These are phyloP conservation scores for Hericium coralloides DNA, from an alignment of 768 basidiomycete genomes.

Conservation along the genomic window DNA sequence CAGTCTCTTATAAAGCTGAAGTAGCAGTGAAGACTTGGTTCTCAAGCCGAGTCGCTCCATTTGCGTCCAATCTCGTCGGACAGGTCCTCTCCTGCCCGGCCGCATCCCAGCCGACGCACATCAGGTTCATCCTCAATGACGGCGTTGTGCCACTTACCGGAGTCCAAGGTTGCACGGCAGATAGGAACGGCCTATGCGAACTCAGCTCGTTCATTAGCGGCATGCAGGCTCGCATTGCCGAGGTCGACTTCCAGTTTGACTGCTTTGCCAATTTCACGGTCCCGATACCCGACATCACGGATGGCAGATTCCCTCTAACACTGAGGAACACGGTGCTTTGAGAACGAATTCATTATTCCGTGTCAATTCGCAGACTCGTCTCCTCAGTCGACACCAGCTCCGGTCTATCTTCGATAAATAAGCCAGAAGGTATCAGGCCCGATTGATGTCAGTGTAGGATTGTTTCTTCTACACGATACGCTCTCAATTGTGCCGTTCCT, in stretches of 20 bases:
- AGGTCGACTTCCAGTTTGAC: conserved; percentile 33
- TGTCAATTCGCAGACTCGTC: too few species aligned
- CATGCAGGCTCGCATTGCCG: conserved; percentile 27
- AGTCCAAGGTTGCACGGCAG: conserved; percentile 30
- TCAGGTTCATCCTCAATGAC: conserved; percentile 42
- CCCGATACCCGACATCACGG: conserved; percentile 31
- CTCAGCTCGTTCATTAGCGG: conserved; percentile 30
- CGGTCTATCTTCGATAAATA: too few species aligned
- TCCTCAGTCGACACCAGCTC: too few species aligned
- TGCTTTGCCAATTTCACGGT: conserved; percentile 40
- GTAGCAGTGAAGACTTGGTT: conserved; percentile 20
- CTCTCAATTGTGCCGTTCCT: too few species aligned
- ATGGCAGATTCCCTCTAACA: conserved; percentile 19
- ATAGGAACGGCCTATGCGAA: conserved; percentile 34
- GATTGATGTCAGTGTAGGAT: too few species aligned
- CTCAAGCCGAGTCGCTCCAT: conserved; percentile 34
- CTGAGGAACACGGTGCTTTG: neutral
- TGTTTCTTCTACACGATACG: too few species aligned
- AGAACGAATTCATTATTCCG: too few species aligned
- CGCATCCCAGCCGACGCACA: conserved; percentile 18
- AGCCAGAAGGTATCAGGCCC: too few species aligned
- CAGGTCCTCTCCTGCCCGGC: conserved; percentile 35
- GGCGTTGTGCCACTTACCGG: conserved; percentile 37
- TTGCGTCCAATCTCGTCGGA: conserved; percentile 38
- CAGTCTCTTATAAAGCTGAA: neutral